phyloP scores from a whole-genome alignment of 805 yeast species.

The Candida chilensis region DNA sequence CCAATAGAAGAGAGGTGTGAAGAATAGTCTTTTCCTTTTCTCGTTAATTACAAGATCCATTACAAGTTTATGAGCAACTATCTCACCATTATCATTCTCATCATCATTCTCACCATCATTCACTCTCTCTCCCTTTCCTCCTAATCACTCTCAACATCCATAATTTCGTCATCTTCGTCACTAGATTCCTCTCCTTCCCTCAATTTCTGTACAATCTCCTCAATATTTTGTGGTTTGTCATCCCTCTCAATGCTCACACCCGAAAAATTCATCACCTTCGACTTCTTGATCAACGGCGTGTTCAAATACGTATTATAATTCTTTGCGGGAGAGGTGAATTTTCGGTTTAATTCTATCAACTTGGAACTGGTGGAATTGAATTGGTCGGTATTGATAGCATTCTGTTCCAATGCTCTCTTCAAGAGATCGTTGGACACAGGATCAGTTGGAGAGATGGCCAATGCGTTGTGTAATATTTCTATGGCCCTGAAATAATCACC shows the following conservation, averaged over 20 bases:
- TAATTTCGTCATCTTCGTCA: conserved; percentile 42
- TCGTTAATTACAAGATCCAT: too few relatives aligned
- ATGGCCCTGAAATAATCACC: conserved; percentile 62
- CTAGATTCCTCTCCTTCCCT: conserved; percentile 38
- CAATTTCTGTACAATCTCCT: conserved; percentile 26
- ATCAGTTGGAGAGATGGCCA: conserved; percentile 72
- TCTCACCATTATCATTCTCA: too few relatives aligned
- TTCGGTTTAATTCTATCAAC: neutral
- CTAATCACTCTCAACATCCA: conserved; percentile 54
- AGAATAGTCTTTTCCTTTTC: too few relatives aligned
- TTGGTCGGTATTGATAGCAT: conserved; percentile 14
- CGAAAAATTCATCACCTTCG: neutral
- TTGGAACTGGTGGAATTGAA: conserved; percentile 1
- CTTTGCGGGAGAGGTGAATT: neutral
- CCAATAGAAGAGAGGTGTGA: too few relatives aligned
- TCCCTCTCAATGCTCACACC: neutral
- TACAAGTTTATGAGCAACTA: too few relatives aligned
- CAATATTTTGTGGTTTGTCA: conserved; percentile 12
- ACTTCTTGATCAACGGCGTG: conserved; percentile 5
- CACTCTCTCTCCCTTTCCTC: too few relatives aligned
- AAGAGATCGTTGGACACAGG: conserved; percentile 78
- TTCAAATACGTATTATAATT: neutral
- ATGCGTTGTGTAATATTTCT: conserved; percentile 68
- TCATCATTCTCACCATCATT: too few relatives aligned
- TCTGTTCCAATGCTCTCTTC: conserved; percentile 66